Conservation (phyloP, 176 grass and related monocot species). For the Cenchrus purpureus region DNA sequence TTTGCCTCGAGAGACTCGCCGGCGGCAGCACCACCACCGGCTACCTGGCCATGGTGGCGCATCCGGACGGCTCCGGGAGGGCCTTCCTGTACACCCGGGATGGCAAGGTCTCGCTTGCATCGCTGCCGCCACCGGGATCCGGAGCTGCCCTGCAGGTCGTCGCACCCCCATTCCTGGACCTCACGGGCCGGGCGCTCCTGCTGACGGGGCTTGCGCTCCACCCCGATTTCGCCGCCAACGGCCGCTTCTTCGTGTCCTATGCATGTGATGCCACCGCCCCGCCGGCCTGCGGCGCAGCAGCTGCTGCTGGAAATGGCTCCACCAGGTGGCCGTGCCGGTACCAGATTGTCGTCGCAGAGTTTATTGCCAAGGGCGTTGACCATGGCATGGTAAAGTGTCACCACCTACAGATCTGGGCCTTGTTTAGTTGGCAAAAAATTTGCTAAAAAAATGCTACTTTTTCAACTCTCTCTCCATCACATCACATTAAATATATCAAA, state of each 20-base stretch:
- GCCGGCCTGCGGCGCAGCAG: no score
- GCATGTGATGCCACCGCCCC: neutral
- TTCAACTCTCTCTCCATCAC: no score
- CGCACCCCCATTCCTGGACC: conserved; percentile 11
- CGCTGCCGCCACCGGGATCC: conserved; percentile 12
- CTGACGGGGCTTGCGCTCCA: conserved; percentile 22
- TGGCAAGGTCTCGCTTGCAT: conserved; percentile 35
- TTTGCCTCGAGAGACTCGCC: conserved; percentile 38
- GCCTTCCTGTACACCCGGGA: conserved; percentile 24
- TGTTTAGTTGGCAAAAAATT: no score
- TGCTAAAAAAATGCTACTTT: no score
- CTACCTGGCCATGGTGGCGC: conserved; percentile 6
- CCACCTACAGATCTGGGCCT: no score
- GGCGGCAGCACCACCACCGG: neutral
- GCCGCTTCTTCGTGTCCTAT: conserved; percentile 37
- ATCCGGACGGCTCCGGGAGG: conserved; percentile 37
- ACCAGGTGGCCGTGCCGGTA: no score
- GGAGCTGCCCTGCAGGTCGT: conserved; percentile 13
- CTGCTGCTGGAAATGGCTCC: no score
- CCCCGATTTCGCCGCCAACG: conserved; percentile 31
- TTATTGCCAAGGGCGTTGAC: neutral
- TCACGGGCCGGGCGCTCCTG: conserved; percentile 32
- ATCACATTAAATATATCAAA: no score
- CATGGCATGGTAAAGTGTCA: no score
- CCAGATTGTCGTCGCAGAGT: neutral